These are phyloP conservation scores for Dipteronia dyeriana DNA, from an alignment of 345 rosid genomes.

Conservation along the genomic window DNA sequence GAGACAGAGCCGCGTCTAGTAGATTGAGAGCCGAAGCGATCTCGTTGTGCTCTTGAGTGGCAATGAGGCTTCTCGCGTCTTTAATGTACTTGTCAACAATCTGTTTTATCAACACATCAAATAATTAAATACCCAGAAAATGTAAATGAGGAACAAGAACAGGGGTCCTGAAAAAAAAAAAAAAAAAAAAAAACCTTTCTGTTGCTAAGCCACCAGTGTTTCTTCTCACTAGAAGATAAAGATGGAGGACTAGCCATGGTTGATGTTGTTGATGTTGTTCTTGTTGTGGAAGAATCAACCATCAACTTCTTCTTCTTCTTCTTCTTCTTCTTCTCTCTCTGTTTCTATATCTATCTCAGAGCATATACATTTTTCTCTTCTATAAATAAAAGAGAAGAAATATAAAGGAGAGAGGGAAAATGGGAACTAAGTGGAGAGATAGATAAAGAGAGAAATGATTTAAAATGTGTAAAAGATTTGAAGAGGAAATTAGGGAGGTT, in stretches of 20 bases:
- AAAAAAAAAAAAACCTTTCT: conserved; percentile 52
- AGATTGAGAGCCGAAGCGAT: conserved; percentile 65
- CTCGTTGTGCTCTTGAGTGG: conserved; percentile 61
- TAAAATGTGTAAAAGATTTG: conserved; percentile 10
- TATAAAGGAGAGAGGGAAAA: conserved; percentile 37
- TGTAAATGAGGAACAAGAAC: background rate
- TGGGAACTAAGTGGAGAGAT: conserved; percentile 26
- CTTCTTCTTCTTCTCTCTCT: background rate
- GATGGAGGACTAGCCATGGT: conserved; percentile 48
- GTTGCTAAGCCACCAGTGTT: conserved; percentile 91
- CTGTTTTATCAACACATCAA: conserved; percentile 30
- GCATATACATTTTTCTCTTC: conserved; percentile 28
- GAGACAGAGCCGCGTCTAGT: conserved; percentile 72
- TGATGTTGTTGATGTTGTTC: conserved; percentile 12
- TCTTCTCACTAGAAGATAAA: conserved; percentile 44
- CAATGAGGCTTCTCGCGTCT: conserved; percentile 72
- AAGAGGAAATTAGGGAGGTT: conserved; percentile 27
- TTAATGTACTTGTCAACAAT: conserved; percentile 70
- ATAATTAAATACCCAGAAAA: background rate
- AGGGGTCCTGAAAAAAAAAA: background rate
- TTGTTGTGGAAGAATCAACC: conserved; percentile 32
- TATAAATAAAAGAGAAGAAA: conserved; percentile 14
- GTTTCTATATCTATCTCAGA: conserved; percentile 14
- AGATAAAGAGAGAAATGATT: conserved; percentile 11
- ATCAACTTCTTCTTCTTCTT: conserved; percentile 14